These are phyloP conservation scores for Capsaspora owczarzaki DNA, from an alignment of 78 protist genomes.

Conservation along the genomic window DNA sequence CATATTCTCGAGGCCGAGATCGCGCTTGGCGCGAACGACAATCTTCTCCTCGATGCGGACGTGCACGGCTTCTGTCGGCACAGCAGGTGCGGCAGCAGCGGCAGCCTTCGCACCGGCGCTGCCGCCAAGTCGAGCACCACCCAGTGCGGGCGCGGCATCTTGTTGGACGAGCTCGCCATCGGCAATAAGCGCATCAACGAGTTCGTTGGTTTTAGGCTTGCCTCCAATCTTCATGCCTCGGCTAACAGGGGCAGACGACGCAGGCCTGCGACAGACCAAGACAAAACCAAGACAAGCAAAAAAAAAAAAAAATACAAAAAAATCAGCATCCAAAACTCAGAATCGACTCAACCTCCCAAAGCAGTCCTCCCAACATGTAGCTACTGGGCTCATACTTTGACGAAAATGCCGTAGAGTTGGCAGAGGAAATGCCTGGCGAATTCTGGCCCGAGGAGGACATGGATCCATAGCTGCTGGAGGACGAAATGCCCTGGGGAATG, in stretches of 20 bases:
- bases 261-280: not conserved
- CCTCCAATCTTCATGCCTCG: conserved; percentile 37
- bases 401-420: too few species aligned
- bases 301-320: not conserved
- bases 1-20: conserved; percentile 40
- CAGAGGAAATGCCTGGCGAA: too few species aligned
- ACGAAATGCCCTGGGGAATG: too few species aligned
- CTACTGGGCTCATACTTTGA: too few species aligned
- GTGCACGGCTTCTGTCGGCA: not conserved
- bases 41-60: conserved; percentile 40
- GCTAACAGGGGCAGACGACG: not conserved
- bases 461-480: not conserved
- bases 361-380: too few species aligned
- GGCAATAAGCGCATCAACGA: conserved; percentile 14
- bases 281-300: not conserved
- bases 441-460: not conserved
- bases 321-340: not conserved
- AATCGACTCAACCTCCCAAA: too few species aligned
- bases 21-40: conserved; percentile 2
- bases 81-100: not conserved
- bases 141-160: too few species aligned
- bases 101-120: not conserved
- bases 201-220: conserved; percentile 6
- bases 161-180: conserved; percentile 18
- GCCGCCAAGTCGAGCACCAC: too few species aligned